Evolutionary conservation across 1,284 basidiomycete genomes (phyloP).

Genomic region (Inonotus obliquus): DNA sequence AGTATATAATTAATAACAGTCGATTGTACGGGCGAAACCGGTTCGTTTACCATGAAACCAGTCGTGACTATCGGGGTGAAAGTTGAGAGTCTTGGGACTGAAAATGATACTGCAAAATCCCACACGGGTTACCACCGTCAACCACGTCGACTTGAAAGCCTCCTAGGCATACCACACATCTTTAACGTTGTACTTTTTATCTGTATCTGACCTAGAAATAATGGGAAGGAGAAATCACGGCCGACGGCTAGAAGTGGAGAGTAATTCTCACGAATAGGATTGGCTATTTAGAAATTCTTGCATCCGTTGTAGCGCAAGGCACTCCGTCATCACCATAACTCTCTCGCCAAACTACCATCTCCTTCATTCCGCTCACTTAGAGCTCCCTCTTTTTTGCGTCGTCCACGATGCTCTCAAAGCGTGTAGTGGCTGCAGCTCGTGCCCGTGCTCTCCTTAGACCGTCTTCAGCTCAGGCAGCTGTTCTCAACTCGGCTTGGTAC

Average conservation of each 20-base stretch:
- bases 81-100: too few relatives aligned
- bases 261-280: conserved; percentile 8
- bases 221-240: background rate
- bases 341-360: conserved; percentile 2
- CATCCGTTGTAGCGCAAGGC: background rate
- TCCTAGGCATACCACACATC: too few relatives aligned
- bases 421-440: conserved; percentile 61
- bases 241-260: background rate
- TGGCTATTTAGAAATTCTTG: background rate
- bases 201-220: background rate
- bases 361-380: background rate
- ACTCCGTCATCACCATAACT: conserved; percentile 1
- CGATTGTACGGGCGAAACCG: background rate
- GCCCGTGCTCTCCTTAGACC: conserved; percentile 39
- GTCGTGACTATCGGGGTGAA: background rate
- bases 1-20: background rate
- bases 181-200: too few relatives aligned
- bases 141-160: too few relatives aligned
- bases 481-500: conserved; percentile 50
- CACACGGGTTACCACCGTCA: too few relatives aligned
- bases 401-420: conserved; percentile 62
- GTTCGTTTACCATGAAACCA: background rate
- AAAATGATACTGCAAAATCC: too few relatives aligned
- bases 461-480: conserved; percentile 34
- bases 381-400: background rate